Evolutionary conservation across 805 yeast genomes (phyloP).

Genomic region (Wickerhamiella cacticola): DNA sequence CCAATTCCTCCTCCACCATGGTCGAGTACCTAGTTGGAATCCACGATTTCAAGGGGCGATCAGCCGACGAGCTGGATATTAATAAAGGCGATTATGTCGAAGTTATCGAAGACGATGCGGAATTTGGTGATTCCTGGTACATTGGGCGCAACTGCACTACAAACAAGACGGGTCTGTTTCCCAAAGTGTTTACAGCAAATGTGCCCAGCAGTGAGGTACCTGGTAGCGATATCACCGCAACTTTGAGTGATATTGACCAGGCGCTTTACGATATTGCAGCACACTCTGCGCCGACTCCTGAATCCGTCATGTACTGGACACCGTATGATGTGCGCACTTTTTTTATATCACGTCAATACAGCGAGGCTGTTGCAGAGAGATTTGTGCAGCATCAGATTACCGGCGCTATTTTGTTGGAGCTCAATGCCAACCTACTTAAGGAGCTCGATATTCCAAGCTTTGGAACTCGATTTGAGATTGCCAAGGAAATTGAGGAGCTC

Average conservation of each 20-base stretch:
- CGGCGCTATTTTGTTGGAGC: conserved; percentile 71
- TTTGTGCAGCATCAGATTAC: conserved; percentile 82
- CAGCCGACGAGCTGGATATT: conserved; percentile 80
- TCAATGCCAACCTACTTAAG: conserved; percentile 75
- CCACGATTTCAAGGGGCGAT: conserved; percentile 74
- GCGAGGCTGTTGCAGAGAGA: conserved; percentile 57
- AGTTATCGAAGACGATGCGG: conserved; percentile 84
- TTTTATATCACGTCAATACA: conserved; percentile 63
- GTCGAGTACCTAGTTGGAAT: conserved; percentile 40
- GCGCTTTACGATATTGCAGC: conserved; percentile 29
- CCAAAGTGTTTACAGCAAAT: conserved; percentile 64
- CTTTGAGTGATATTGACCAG: conserved; percentile 31
- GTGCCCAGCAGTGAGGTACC: conserved; percentile 11
- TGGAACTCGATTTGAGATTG: conserved; percentile 89
- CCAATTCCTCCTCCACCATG: conserved; percentile 6
- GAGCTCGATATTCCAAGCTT: conserved; percentile 86
- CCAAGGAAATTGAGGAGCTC: conserved; percentile 68
- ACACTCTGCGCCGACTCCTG: conserved; percentile 16
- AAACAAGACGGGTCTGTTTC: conserved; percentile 74
- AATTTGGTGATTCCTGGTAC: conserved; percentile 95
- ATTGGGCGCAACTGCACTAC: conserved; percentile 52
- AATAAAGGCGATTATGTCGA: conserved; percentile 76
- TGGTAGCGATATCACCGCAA: conserved; percentile 36
- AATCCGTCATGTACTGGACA: conserved; percentile 45
- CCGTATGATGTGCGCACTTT: conserved; percentile 77